Base-by-base conservation (phyloP, 495 filamentous ascomycete species). In the Halenospora varia region DNA sequence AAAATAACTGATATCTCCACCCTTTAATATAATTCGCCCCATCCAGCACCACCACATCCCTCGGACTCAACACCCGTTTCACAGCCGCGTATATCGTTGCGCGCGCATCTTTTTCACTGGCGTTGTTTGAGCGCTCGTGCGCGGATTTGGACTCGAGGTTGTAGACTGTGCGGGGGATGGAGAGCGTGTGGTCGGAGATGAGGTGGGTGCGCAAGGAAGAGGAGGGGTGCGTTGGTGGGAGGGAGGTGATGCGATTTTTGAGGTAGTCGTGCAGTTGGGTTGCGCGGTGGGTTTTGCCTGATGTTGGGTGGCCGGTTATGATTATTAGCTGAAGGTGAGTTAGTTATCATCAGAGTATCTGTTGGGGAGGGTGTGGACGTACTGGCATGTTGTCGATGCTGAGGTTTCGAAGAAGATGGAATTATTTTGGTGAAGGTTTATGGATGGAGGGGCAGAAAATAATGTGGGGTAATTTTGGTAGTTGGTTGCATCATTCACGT, bases 11-110 rank as follows among this genome's bases (percentile, higher is more conserved):
- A 70, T 98, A 98, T 42, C 94, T 79, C 78, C 88, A 97, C 20
- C 94, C 94, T 71, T 98, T 98, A 73, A 98, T 98, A 73, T 97
- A 97, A 67, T 97, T 97, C 67, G 92, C 80, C 6, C 88, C 88
- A 71, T 96, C 92, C 6, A 92, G 80, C 46, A 98, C 83, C 56
- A 97, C 91, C 57, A 98, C 85, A 62, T 88, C 89, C 62, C 91
- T 86, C 24, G 81, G 80, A 18, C 81, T 82, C 24, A 98, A 78
- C 39, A 81, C 79, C 39, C 94, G 83, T 76, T 96, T 97, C 25
- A 96, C 83, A 42, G 92, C 89, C 24, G 85, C 88, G 68, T 88
- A 94, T 26, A 88, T 80, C 11, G 89, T 80, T 2, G 91, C 93
- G n/a, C 94, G 85, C 1, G 91, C 90, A 69, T 95, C 88, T 70